Conservation (phyloP, 805 yeast genomes). For the Wickerhamomyces ciferrii region DNA sequence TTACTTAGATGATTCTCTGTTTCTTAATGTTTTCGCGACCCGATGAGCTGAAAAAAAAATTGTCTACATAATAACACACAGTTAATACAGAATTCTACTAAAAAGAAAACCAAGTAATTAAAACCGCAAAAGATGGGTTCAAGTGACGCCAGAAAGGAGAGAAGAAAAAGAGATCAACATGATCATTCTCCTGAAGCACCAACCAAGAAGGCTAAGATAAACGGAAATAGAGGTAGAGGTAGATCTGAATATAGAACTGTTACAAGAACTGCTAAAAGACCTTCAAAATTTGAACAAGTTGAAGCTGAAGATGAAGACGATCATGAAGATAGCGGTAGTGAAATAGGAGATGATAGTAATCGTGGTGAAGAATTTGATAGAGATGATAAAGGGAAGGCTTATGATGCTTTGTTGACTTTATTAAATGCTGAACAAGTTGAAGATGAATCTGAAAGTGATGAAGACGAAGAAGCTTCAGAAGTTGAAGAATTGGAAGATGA, state of each 20-base stretch:
- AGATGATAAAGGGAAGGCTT: constrained; percentile 40
- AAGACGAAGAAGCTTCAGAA: constrained; percentile 5
- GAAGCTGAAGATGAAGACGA: constrained; percentile 13
- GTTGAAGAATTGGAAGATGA: constrained; percentile 6
- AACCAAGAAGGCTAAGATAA: constrained; percentile 5
- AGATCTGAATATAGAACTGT: constrained; percentile 57
- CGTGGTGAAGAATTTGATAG: constrained; percentile 7
- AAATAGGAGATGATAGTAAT: constrained; percentile 10
- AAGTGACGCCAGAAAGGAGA: constrained; percentile 8
- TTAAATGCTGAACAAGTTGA: constrained; percentile 42
- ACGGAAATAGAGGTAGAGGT: constrained; percentile 34
- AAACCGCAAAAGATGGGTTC: constrained; percentile 6
- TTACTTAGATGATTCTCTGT: no score
- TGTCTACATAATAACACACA: not conserved
- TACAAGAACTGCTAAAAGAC: constrained; percentile 47
- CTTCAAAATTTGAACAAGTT: constrained; percentile 14
- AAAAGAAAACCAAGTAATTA: not conserved
- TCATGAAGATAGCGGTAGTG: constrained; percentile 7
- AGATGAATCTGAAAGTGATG: constrained; percentile 9
- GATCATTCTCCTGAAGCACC: not conserved
- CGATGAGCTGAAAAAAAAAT: not conserved
- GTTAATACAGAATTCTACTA: not conserved
- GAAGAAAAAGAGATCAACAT: constrained; percentile 1
- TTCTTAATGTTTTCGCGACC: not conserved
- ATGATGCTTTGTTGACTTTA: constrained; percentile 62